These are phyloP conservation scores for Trypanosoma grayi DNA, from an alignment of 208 protist species.

Conservation along the genomic window DNA sequence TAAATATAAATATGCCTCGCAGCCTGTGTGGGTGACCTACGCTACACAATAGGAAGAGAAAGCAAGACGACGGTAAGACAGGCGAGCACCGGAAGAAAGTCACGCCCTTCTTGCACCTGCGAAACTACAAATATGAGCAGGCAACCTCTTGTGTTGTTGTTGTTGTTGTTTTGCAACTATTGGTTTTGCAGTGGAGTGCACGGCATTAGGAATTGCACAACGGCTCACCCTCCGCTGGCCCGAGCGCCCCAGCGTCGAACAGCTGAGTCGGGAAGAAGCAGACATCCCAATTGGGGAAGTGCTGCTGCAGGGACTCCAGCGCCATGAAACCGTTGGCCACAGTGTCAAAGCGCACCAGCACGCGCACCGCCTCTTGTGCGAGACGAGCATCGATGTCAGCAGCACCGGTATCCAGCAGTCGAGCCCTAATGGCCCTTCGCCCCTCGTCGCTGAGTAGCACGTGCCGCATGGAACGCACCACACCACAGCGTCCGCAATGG, in stretches of 20 bases:
- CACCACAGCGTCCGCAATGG: slow-evolving; percentile 50
- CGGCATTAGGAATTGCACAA: slow-evolving; percentile 14
- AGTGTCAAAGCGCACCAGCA: slow-evolving; percentile 84
- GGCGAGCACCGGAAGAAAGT: too few relatives aligned
- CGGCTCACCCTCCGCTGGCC: slow-evolving; percentile 35
- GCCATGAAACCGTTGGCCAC: slow-evolving; percentile 82
- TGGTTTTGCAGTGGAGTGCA: slow-evolving; percentile 6
- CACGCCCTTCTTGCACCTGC: too few relatives aligned
- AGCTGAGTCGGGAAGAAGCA: slow-evolving; percentile 60
- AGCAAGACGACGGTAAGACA: too few relatives aligned
- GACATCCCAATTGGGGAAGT: slow-evolving; percentile 32
- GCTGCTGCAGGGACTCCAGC: slow-evolving; percentile 45
- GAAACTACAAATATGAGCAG: too few relatives aligned
- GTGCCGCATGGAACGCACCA: slow-evolving; percentile 50
- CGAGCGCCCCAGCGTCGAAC: slow-evolving; percentile 54
- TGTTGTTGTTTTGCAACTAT: too few relatives aligned
- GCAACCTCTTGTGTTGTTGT: too few relatives aligned
- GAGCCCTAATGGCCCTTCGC: background rate
- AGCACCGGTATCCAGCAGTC: background rate
- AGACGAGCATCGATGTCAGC: slow-evolving; percentile 18
- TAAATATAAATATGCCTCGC: too few relatives aligned
- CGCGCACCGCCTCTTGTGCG: slow-evolving; percentile 42
- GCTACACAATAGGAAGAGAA: too few relatives aligned
- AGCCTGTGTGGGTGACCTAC: background rate
- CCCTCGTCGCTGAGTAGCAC: slow-evolving; percentile 27